Conservation (phyloP, 225 moss, liverwort and hornwort genomes). For the Asterella californica region DNA sequence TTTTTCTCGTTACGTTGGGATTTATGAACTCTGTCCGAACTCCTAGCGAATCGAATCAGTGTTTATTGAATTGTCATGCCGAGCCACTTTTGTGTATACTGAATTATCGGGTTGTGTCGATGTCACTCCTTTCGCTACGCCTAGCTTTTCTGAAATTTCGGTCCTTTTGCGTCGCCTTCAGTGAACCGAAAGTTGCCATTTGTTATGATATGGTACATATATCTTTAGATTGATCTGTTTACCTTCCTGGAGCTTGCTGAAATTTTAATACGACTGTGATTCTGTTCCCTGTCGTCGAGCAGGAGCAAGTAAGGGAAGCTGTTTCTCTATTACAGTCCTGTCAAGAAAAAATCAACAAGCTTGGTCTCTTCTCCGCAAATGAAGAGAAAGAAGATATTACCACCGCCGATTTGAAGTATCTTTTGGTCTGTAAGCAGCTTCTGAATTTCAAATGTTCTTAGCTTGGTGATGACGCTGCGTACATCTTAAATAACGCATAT, state of each 20-base stretch:
- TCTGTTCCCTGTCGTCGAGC: constrained; percentile 18
- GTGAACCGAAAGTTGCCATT: not conserved
- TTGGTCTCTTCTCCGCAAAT: constrained; percentile 82
- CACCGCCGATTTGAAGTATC: constrained; percentile 85
- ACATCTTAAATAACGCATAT: not conserved
- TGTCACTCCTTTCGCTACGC: not conserved
- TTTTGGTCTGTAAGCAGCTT: constrained; percentile 48
- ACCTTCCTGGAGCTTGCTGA: not conserved
- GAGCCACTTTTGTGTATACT: not conserved
- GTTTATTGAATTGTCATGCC: not conserved
- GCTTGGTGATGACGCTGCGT: not conserved
- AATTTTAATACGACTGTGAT: not conserved
- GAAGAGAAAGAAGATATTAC: constrained; percentile 97
- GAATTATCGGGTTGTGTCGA: not conserved
- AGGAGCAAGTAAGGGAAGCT: constrained; percentile 77
- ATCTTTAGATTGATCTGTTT: too few relatives aligned
- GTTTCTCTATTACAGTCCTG: constrained; percentile 61
- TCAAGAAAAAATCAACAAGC: constrained; percentile 76
- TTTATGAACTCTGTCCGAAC: not conserved
- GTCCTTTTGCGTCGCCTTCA: not conserved
- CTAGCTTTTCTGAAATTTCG: not conserved
- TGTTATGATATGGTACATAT: not conserved
- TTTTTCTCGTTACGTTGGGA: not conserved
- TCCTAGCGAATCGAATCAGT: not conserved
- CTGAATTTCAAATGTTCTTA: not conserved